These are phyloP conservation scores for Penicillium pulvis DNA, from an alignment of 495 filamentous ascomycete species.

Conservation along the genomic window DNA sequence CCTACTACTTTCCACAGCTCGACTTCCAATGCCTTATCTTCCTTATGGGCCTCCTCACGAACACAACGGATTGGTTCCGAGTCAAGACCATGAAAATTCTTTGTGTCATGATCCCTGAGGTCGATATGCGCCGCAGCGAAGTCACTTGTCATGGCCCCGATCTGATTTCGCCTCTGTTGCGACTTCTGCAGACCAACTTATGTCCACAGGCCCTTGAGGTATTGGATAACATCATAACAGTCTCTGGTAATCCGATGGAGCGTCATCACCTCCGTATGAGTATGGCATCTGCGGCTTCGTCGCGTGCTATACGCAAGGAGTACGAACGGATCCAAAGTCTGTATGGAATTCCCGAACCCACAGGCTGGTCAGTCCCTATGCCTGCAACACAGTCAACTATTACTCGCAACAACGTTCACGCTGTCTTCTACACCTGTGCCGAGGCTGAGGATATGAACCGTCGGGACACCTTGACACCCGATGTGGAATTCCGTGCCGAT, in stretches of 20 bases:
- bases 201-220: constrained; percentile 90
- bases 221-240: constrained; percentile 90
- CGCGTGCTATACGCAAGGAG: constrained; percentile 83
- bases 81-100: constrained; percentile 89
- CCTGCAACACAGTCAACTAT: constrained; percentile 83
- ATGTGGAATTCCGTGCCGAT: constrained; percentile 89
- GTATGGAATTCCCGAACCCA: constrained; percentile 94
- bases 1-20: constrained; percentile 77
- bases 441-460: constrained; percentile 59
- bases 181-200: constrained; percentile 89
- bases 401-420: constrained; percentile 91
- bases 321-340: constrained; percentile 92
- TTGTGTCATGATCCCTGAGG: constrained; percentile 79
- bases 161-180: constrained; percentile 88
- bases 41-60: constrained; percentile 89
- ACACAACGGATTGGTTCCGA: constrained; percentile 85
- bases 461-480: constrained; percentile 70
- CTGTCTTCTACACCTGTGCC: constrained; percentile 88
- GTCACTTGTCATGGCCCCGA: constrained; percentile 92
- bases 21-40: constrained; percentile 87
- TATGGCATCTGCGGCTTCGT: constrained; percentile 78
- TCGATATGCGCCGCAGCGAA: constrained; percentile 91
- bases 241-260: constrained; percentile 91
- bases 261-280: constrained; percentile 95
- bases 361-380: constrained; percentile 94